Conservation (phyloP, 2,329 filamentous ascomycete genomes). For the Botrytis pseudocinerea region DNA sequence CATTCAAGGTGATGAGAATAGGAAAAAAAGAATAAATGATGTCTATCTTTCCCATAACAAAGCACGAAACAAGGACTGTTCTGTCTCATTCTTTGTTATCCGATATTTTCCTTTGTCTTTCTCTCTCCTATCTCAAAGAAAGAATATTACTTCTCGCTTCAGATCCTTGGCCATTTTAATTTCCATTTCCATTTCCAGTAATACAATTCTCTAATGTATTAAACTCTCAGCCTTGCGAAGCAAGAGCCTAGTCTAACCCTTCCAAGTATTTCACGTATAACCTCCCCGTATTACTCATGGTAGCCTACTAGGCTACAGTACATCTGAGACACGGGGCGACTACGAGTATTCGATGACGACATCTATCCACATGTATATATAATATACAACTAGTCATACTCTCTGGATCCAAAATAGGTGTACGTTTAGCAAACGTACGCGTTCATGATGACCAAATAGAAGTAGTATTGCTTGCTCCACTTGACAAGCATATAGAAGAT, state of each 20-base stretch:
- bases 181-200: neutral
- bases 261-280: neutral
- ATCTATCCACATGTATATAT: neutral
- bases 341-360: neutral
- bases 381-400: neutral
- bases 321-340: neutral
- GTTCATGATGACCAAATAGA: neutral
- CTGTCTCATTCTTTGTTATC: neutral
- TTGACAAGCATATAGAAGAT: neutral
- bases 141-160: neutral
- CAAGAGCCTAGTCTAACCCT: neutral
- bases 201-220: neutral
- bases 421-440: neutral
- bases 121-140: neutral
- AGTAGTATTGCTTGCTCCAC: neutral
- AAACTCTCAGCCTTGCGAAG: neutral
- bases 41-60: neutral
- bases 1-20: neutral
- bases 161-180: neutral
- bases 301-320: conserved; percentile 15
- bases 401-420: neutral
- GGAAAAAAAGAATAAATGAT: neutral
- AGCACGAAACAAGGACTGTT: neutral
- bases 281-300: neutral
- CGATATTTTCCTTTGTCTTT: neutral